These are phyloP conservation scores for Cladophialophora exuberans DNA, from an alignment of 2,329 filamentous ascomycete genomes.

Conservation along the genomic window DNA sequence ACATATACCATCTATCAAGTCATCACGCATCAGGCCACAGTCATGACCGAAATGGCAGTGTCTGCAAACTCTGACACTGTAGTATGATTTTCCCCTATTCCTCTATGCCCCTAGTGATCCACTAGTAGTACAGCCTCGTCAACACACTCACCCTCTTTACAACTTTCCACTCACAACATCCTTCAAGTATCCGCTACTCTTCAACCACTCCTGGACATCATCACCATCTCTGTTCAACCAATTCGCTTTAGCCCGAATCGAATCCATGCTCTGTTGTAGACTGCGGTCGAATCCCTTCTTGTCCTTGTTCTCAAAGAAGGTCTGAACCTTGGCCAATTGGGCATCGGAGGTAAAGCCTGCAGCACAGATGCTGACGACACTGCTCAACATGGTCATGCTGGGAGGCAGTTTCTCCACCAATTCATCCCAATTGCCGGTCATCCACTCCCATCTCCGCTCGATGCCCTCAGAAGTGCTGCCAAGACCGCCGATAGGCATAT, in stretches of 20 bases:
- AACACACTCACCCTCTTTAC: too few species aligned
- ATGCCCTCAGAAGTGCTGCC: conserved; percentile 78
- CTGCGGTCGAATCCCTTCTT: conserved; percentile 87
- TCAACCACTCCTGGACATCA: conserved; percentile 76
- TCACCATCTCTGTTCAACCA: conserved; percentile 77
- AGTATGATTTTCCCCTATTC: too few species aligned
- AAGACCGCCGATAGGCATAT: conserved; percentile 80
- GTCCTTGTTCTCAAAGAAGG: conserved; percentile 80
- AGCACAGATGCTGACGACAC: conserved; percentile 80
- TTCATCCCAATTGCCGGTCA: conserved; percentile 86
- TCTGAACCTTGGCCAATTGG: conserved; percentile 74
- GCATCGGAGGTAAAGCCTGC: conserved; percentile 76
- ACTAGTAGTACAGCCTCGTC: too few species aligned
- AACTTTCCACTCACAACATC: conserved; percentile 19
- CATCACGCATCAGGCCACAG: too few species aligned
- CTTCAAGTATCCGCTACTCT: conserved; percentile 62
- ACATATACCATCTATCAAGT: too few species aligned
- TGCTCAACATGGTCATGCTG: conserved; percentile 82
- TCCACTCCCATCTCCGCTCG: conserved; percentile 77
- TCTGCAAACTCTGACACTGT: too few species aligned
- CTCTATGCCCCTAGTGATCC: too few species aligned
- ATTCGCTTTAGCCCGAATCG: conserved; percentile 79
- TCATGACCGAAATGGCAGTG: too few species aligned
- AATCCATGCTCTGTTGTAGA: conserved; percentile 85
- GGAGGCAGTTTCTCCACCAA: conserved; percentile 81